phyloP scores from a whole-genome alignment of 176 grass and related monocot species.

The Triticum monococcum region DNA sequence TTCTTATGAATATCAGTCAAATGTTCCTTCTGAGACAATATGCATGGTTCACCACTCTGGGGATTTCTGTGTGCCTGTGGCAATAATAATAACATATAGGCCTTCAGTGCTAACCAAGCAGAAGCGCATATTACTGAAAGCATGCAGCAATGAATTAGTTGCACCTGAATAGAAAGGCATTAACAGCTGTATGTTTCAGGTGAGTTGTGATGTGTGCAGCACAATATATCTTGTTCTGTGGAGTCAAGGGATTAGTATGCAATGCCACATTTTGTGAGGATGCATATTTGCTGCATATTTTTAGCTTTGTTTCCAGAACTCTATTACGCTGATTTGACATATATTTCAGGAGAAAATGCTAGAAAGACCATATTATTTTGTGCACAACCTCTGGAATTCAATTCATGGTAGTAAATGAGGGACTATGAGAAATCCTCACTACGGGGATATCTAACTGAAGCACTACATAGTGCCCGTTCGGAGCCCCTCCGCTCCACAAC shows the following conservation, averaged over 20 bases:
- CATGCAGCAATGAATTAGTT: background rate
- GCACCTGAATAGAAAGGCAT: background rate
- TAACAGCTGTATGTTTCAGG: background rate
- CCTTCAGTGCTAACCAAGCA: background rate
- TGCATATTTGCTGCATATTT: background rate
- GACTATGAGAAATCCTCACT: background rate
- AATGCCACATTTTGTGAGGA: background rate
- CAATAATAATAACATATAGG: background rate
- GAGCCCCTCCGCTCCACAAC: no score
- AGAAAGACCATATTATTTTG: background rate
- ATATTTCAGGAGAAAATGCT: background rate
- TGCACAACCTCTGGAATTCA: slow-evolving; percentile 4
- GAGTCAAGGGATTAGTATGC: background rate
- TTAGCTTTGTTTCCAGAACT: background rate
- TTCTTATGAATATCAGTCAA: background rate
- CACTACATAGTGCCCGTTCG: background rate
- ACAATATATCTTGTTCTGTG: background rate
- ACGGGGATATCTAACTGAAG: background rate
- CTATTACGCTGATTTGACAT: background rate
- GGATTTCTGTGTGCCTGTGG: background rate
- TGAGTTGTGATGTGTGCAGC: background rate
- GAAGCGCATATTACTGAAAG: background rate
- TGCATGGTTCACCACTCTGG: background rate
- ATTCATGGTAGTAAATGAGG: background rate
- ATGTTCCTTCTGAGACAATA: background rate